These are phyloP conservation scores for Astrothelium macrocarpum DNA, from an alignment of 495 filamentous ascomycete species.

Conservation along the genomic window DNA sequence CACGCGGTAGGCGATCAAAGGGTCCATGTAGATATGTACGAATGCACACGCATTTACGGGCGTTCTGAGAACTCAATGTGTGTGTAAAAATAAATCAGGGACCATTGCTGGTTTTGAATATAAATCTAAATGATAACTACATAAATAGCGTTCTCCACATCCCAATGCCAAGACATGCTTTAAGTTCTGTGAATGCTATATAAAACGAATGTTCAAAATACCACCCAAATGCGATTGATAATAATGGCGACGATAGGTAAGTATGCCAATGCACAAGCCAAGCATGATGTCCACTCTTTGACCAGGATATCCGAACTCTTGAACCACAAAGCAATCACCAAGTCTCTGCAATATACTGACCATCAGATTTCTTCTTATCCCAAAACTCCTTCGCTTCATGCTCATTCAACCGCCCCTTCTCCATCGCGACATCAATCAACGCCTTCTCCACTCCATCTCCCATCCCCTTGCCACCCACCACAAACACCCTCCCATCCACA, in stretches of 20 bases:
- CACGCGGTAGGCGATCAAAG: background rate
- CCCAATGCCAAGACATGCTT: background rate
- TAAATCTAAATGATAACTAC: background rate
- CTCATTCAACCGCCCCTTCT: slow-evolving; percentile 40
- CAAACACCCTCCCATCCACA: slow-evolving; percentile 86
- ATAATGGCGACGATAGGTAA: background rate
- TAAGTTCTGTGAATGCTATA: background rate
- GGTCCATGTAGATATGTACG: background rate
- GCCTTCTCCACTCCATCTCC: slow-evolving; percentile 78
- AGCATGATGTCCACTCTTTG: no score
- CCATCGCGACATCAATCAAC: slow-evolving; percentile 43
- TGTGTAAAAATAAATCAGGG: background rate
- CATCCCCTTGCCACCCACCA: slow-evolving; percentile 94
- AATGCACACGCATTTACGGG: background rate
- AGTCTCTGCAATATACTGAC: slow-evolving; percentile 35
- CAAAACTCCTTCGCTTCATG: slow-evolving; percentile 46
- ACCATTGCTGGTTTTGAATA: background rate
- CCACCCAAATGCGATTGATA: background rate
- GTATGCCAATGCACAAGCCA: background rate
- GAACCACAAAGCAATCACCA: slow-evolving; percentile 12
- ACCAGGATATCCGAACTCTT: no score
- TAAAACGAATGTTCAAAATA: background rate
- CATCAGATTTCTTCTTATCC: slow-evolving; percentile 31
- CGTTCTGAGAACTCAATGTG: background rate
- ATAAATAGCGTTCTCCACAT: background rate